Base-by-base conservation (phyloP, 176 grass and related monocot genomes). In the Oryza rufipogon region DNA sequence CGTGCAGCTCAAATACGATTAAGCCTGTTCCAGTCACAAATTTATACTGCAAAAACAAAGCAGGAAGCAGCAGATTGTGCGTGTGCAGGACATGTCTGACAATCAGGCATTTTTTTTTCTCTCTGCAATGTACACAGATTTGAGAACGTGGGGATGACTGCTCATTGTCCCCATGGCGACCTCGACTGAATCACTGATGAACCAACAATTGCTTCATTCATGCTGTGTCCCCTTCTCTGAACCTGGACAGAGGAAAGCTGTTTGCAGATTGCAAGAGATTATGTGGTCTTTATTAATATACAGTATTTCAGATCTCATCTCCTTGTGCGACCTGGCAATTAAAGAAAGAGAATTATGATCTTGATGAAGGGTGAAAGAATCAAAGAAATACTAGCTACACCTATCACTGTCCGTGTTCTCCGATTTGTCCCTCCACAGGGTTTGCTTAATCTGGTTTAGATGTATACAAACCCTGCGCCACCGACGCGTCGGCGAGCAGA, bases 371-470 rank as follows among this genome's bases (percentile, higher is more conserved):
- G 30, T 32, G 30, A 32, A 32, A 32, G 30, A 3, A 36, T 36
- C 34, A 5, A 36, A 36, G 34, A 36, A 36, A 36, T 36, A 36
- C 34, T 36, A 36, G 34, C 34, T 36, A 36, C 3, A 36, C 34
- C 23, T 7, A 76, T 84, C 77, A 30, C 51, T 69, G 17, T 64
- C 82, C 28, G 51, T 64, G 45, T 22, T 70, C 17, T 79, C 65
- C 81, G 72, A 71, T 66, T 64, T 36, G 33, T 32, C 72, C 72
- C 72, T 73, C 41, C 36, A 38, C 70, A 52, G 6, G 45, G 45
- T 74, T 83, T 66, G 19, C 71, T 83, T 67, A 84, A 47, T 83
- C 80, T 49, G 14, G 14, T 64, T 70, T 63, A 75, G 52, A 56
- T 20, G 51, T 2, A 20, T 2, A 14, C 52, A 42, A 42, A 17